Evolutionary conservation across 192 early-diverging fungal genomes (phyloP), one percentile per base, ranked within the genome.

Genomic region (Mortierella claussenii): DNA sequence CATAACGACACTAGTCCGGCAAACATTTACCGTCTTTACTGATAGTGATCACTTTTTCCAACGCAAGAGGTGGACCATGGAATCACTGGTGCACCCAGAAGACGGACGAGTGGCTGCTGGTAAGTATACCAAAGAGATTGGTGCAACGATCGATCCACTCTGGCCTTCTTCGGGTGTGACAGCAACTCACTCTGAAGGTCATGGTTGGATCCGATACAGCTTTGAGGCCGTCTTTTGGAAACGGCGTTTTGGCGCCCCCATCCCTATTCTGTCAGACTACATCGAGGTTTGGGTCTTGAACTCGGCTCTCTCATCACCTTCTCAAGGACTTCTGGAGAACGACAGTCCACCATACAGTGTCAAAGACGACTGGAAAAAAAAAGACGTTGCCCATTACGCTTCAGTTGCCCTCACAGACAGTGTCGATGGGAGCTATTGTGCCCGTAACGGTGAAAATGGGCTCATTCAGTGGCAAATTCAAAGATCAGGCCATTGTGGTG

Each of bases 281-380:
- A n/a, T n/a, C n/a, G 53, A 55, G 28, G 21, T 66, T 10, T 66
- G 52, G 52, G 34, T 66, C 18, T 18, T 66, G 43, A 66, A 66
- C 23, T 66, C 64, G 20, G 8, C 24, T n/a, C n/a, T n/a, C n/a
- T n/a, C n/a, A n/a, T n/a, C n/a, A n/a, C n/a, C n/a, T n/a, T n/a
- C n/a, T n/a, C n/a, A n/a, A n/a, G n/a, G n/a, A 4, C 28, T 37
- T 30, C 53, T 4, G 13, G 17, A 15, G n/a, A 18, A 20, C 9
- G 20, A 50, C 7, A 21, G 50, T 23, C 30, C 21, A 21, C 11
- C 34, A 33, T n/a, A n/a, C n/a, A n/a, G n/a, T n/a, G n/a, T n/a
- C n/a, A n/a, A n/a, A n/a, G n/a, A n/a, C n/a, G n/a, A n/a, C n/a
- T n/a, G n/a, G 57, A 44, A 59, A 46, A 32, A 43, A 43, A 0